phyloP scores from a whole-genome alignment of 2,329 filamentous ascomycete genomes.

The Pseudogymnoascus sp. region DNA sequence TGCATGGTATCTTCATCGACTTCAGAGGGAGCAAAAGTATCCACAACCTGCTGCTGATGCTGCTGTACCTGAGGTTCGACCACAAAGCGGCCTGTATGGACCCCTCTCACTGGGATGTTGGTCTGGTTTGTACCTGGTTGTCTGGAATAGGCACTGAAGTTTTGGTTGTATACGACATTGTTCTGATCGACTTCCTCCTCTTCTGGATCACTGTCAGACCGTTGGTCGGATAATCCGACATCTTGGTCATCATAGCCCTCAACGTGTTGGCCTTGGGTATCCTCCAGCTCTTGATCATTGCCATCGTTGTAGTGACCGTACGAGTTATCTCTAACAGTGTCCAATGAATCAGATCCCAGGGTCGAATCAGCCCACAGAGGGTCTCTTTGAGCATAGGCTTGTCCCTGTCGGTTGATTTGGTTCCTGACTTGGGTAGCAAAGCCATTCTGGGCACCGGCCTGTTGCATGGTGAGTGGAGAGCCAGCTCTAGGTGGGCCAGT shows the following conservation, averaged over 20 bases:
- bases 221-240: background rate
- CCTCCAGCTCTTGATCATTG: background rate
- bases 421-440: background rate
- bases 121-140: background rate
- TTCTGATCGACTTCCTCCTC: background rate
- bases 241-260: background rate
- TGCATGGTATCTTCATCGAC: background rate
- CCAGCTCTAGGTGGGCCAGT: background rate
- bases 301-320: background rate
- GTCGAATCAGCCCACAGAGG: background rate
- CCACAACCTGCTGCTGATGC: background rate
- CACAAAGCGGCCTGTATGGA: background rate
- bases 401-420: background rate
- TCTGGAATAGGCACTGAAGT: background rate
- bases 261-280: background rate
- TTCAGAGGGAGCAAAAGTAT: background rate
- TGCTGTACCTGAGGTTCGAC: background rate
- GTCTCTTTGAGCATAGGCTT: background rate
- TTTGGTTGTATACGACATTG: background rate
- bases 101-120: background rate
- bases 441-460: background rate
- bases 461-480: background rate
- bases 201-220: background rate
- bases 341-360: background rate
- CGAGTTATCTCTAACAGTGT: background rate